phyloP scores from a whole-genome alignment of 805 yeast genomes.

The Kuraishia floccosa region DNA sequence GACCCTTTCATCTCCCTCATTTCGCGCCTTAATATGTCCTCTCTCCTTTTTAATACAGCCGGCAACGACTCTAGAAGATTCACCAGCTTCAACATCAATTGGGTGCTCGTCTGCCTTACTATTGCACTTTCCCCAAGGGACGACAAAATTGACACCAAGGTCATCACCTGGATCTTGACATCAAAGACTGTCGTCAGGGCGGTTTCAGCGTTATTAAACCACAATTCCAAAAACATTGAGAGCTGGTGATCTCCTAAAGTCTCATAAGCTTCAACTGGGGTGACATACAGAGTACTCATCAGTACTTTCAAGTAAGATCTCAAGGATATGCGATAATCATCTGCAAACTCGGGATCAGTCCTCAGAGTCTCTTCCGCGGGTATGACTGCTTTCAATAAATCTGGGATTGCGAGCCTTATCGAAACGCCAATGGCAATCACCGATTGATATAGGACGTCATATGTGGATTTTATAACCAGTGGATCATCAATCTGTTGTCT shows the following conservation, averaged over 20 bases:
- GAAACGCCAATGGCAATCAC: conserved; percentile 12
- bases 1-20: conserved; percentile 20
- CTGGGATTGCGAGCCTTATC: conserved; percentile 20
- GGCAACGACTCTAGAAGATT: conserved; percentile 33
- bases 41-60: conserved; percentile 33
- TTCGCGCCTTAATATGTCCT: conserved; percentile 30
- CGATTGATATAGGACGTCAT: conserved; percentile 8
- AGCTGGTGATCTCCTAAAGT: conserved; percentile 26
- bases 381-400: conserved; percentile 24
- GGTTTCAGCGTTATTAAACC: conserved; percentile 34
- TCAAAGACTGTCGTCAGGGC: conserved; percentile 41
- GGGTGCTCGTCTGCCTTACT: conserved; percentile 12
- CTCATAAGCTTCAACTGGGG: conserved; percentile 23
- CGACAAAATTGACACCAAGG: conserved; percentile 26
- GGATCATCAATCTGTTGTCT: conserved; percentile 8
- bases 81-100: conserved; percentile 22
- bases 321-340: conserved; percentile 7
- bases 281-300: conserved; percentile 26
- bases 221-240: conserved; percentile 27
- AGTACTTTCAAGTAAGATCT: conserved; percentile 26
- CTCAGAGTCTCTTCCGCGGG: conserved; percentile 13
- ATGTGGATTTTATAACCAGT: conserved; percentile 10
- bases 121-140: conserved; percentile 16
- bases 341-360: conserved; percentile 7
- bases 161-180: conserved; percentile 38